Base-by-base conservation (phyloP, 2,329 filamentous ascomycete genomes). In the Sclerotinia sclerotiorum region DNA sequence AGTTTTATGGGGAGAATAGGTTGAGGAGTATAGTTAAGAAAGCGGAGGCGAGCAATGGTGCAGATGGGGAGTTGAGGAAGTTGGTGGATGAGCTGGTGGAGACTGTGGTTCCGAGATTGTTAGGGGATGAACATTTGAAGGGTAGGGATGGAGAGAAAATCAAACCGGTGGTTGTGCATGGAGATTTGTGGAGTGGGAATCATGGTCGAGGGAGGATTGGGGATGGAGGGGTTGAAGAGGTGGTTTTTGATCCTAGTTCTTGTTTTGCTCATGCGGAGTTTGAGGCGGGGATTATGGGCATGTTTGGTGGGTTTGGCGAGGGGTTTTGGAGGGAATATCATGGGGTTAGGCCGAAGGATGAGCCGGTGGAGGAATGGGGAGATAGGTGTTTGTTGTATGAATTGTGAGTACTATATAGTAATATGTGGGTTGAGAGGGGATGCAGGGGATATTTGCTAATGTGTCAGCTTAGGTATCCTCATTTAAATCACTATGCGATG, bases 131-230 rank as follows among this genome's bases (percentile, higher is more conserved):
- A 0, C 87, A 88, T 76, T 78, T 96, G 15, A 87, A 85, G 52
- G 81, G 81, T 70, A 74, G 78, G 24, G 27, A 60, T 54, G 80
- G 81, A 0, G 84, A 85, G 5, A 81, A 86, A 0, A 83, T 95
- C 35, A 82, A 78, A n/a, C 93, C 94, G 0, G 93, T 95, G 0
- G 85, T 97, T 7, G 83, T 97, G 0, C 94, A 98, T 76, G 94
- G 94, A 0, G 94, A 97, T 80, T 79, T 97, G n/a, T 97, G 94
- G 94, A 91, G 88, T 72, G 94, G 94, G 0, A 97, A 97, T 78
- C 87, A 90, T 62, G 87, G 87, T 15, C 79, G 82, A 4, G 93
- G 90, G 0, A 82, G 82, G 54, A 89, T 97, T 65, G 79, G 72
- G 10, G 71, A 79, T 51, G 82, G 83, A 0, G 83, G 81, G 1